Conservation (phyloP, 305 asterid species). For the Nicotiana rustica region DNA sequence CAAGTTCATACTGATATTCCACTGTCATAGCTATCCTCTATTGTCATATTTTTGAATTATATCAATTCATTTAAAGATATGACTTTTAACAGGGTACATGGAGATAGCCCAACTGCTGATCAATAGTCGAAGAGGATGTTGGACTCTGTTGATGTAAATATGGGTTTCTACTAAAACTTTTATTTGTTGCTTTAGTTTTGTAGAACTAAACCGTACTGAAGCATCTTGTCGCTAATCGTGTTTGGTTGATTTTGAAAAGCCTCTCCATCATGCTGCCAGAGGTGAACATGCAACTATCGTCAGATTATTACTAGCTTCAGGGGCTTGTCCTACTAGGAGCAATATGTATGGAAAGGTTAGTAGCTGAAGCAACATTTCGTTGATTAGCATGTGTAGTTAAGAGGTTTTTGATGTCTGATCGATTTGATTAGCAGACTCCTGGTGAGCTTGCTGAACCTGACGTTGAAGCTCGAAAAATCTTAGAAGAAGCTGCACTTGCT, state of each 20-base stretch:
- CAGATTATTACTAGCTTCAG: conserved; percentile 63
- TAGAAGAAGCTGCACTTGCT: conserved; percentile 60
- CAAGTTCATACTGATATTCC: not conserved
- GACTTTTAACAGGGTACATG: conserved; percentile 59
- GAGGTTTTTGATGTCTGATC: not conserved
- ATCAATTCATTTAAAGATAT: not conserved
- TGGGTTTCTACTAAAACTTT: conserved; percentile 36
- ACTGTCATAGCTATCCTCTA: not conserved
- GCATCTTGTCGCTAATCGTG: conserved; percentile 19
- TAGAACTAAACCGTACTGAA: conserved; percentile 15
- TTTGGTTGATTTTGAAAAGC: conserved; percentile 53
- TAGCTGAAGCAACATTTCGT: not conserved
- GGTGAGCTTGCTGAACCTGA: conserved; percentile 74
- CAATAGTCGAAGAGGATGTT: conserved; percentile 62
- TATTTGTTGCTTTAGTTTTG: conserved; percentile 14
- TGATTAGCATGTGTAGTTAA: not conserved
- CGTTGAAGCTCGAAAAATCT: conserved; percentile 67
- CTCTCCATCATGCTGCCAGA: conserved; percentile 96
- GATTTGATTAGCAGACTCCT: conserved; percentile 56
- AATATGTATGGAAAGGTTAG: conserved; percentile 69
- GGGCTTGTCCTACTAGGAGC: conserved; percentile 66
- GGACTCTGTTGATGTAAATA: conserved; percentile 74
- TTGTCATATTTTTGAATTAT: not conserved
- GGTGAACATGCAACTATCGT: conserved; percentile 68
- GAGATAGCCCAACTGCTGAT: conserved; percentile 75